phyloP scores from a whole-genome alignment of 2,329 filamentous ascomycete genomes.

The Davidsoniella virescens region DNA sequence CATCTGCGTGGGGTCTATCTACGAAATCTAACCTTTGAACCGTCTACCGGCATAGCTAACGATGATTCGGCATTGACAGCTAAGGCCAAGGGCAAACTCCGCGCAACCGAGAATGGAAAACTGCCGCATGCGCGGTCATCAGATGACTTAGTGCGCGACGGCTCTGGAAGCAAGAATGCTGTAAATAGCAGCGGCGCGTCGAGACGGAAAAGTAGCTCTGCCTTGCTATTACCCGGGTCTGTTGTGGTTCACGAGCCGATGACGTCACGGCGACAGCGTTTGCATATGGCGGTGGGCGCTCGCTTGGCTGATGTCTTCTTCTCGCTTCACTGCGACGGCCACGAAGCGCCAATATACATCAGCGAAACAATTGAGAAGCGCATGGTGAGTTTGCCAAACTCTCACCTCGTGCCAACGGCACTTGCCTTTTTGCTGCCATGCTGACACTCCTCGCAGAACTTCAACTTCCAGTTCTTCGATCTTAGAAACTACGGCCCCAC shows the following conservation, averaged over 20 bases:
- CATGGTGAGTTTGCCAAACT: slow-evolving; percentile 32
- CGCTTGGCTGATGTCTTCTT: slow-evolving; percentile 79
- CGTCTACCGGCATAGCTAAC: slow-evolving; percentile 41
- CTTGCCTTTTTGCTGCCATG: not conserved
- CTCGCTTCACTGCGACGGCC: slow-evolving; percentile 49
- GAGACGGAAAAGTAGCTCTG: slow-evolving; percentile 53
- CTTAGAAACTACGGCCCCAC: slow-evolving; percentile 44
- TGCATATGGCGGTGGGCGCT: slow-evolving; percentile 57
- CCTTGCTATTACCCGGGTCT: not conserved
- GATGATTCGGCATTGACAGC: slow-evolving; percentile 63
- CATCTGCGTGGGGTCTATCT: slow-evolving; percentile 77
- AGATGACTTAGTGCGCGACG: slow-evolving; percentile 21
- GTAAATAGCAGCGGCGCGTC: not conserved
- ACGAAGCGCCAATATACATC: slow-evolving; percentile 67
- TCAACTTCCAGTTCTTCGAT: slow-evolving; percentile 76
- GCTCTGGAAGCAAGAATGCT: not conserved
- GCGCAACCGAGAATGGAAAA: slow-evolving; percentile 29
- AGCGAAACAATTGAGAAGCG: slow-evolving; percentile 65
- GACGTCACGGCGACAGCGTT: slow-evolving; percentile 45
- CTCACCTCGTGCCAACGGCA: not conserved
- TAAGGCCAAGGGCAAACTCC: slow-evolving; percentile 31
- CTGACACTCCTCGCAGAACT: slow-evolving; percentile 39
- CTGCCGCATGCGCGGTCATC: slow-evolving; percentile 41
- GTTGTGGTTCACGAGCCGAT: slow-evolving; percentile 19
- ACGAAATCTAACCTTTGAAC: slow-evolving; percentile 62